Conservation (phyloP, 768 basidiomycete genomes). For the Suillus bovinus region DNA sequence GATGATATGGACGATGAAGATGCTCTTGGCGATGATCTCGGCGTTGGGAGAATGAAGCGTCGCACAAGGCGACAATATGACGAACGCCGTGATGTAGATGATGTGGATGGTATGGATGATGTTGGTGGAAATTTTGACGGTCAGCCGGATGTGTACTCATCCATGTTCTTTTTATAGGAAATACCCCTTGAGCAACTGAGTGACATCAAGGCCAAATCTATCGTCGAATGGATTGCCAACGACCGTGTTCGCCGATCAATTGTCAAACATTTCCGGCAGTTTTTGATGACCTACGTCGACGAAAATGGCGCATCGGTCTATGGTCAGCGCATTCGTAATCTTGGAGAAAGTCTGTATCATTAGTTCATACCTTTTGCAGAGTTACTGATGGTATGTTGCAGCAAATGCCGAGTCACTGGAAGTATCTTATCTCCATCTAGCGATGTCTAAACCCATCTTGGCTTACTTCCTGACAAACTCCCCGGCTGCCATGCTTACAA, state of each 20-base stretch:
- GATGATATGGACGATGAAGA: constrained; percentile 80
- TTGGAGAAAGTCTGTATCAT: constrained; percentile 82
- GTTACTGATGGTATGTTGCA: constrained; percentile 32
- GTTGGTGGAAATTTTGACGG: constrained; percentile 44
- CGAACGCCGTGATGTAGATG: constrained; percentile 87
- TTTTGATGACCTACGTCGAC: constrained; percentile 95
- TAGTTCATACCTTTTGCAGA: constrained; percentile 10
- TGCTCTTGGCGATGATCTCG: constrained; percentile 65
- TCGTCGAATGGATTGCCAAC: constrained; percentile 96
- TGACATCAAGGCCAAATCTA: constrained; percentile 97
- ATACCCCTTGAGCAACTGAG: constrained; percentile 93
- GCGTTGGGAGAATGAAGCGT: constrained; percentile 70
- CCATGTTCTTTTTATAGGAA: constrained; percentile 52
- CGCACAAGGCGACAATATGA: constrained; percentile 92
- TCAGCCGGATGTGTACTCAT: constrained; percentile 12
- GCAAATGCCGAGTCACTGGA: constrained; percentile 97
- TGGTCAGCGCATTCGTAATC: constrained; percentile 86
- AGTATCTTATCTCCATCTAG: constrained; percentile 95
- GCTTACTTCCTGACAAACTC: constrained; percentile 98
- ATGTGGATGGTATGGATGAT: constrained; percentile 87
- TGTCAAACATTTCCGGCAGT: constrained; percentile 89
- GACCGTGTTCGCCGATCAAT: constrained; percentile 91
- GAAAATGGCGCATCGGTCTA: constrained; percentile 91
- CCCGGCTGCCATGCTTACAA: constrained; percentile 87
- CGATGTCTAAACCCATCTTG: constrained; percentile 88